Evolutionary conservation across 257 asterid genomes (phyloP).

Genomic region (Przewalskia tangutica): DNA sequence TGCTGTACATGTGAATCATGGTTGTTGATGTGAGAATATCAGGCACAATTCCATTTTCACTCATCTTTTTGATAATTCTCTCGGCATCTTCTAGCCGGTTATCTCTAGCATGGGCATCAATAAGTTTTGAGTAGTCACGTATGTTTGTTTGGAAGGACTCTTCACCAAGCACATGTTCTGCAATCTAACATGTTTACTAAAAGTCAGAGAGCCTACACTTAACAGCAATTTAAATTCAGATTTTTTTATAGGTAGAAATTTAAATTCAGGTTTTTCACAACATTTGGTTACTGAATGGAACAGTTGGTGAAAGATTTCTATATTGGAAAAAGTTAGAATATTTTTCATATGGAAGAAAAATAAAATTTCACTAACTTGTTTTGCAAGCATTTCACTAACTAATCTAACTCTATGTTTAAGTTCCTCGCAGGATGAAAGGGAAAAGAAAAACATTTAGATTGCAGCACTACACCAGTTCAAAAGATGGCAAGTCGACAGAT

Average conservation of each 20-base stretch:
- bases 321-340: too few relatives aligned
- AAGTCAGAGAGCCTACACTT: neutral
- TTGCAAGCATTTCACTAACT: neutral
- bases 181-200: slow-evolving; percentile 33
- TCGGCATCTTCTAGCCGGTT: slow-evolving; percentile 54
- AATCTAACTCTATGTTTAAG: neutral
- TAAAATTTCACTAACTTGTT: neutral
- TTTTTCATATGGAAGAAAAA: neutral
- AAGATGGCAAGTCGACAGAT: neutral
- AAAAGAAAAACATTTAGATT: neutral
- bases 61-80: slow-evolving; percentile 67
- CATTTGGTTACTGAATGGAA: neutral
- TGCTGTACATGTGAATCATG: slow-evolving; percentile 57
- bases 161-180: slow-evolving; percentile 64
- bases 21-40: slow-evolving; percentile 45
- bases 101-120: slow-evolving; percentile 46
- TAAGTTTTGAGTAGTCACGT: slow-evolving; percentile 63
- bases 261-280: neutral
- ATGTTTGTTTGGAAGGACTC: slow-evolving; percentile 60
- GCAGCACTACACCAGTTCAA: neutral
- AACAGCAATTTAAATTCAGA: too few relatives aligned
- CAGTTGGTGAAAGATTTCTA: neutral
- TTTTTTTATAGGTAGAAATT: too few relatives aligned
- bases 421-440: neutral
- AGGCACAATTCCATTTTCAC: slow-evolving; percentile 46